Conservation (phyloP, 768 basidiomycete genomes). For the Phylloporus sp. region DNA sequence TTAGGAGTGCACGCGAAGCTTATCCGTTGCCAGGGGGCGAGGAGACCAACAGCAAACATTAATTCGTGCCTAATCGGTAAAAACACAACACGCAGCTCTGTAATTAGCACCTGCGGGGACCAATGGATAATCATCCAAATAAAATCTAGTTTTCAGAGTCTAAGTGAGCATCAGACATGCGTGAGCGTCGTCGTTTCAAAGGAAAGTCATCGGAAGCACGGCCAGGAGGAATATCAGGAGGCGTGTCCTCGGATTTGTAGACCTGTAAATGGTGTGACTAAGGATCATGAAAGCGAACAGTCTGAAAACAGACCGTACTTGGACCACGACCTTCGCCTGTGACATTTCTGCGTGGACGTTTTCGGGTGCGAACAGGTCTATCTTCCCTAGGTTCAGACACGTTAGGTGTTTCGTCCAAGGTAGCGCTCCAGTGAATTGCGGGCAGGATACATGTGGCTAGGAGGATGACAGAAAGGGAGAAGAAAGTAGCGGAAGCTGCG, state of each 20-base stretch:
- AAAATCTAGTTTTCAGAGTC: constrained; percentile 27
- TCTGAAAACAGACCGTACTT: constrained; percentile 20
- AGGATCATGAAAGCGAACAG: background rate
- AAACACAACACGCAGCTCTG: constrained; percentile 19
- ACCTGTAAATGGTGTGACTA: constrained; percentile 18
- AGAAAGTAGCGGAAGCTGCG: constrained; percentile 42
- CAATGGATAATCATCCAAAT: constrained; percentile 6
- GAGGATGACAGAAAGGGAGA: constrained; percentile 42
- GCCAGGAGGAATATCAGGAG: constrained; percentile 31
- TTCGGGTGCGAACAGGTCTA: constrained; percentile 22
- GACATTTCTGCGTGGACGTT: constrained; percentile 24
- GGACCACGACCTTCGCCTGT: constrained; percentile 18
- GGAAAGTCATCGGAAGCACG: constrained; percentile 27
- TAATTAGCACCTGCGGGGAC: constrained; percentile 8
- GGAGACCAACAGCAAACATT: constrained; percentile 18
- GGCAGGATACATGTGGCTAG: constrained; percentile 54
- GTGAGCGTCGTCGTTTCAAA: constrained; percentile 47
- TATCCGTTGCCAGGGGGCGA: constrained; percentile 5
- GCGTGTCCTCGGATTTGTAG: constrained; percentile 25
- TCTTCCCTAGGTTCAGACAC: constrained; percentile 18
- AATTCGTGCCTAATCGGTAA: constrained; percentile 22
- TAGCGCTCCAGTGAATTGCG: constrained; percentile 29
- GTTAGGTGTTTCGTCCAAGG: constrained; percentile 12
- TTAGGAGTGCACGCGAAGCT: background rate
- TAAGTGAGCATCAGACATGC: constrained; percentile 30